Conservation (phyloP, 352 stramenopile genomes). For the Globisporangium alternatum region DNA sequence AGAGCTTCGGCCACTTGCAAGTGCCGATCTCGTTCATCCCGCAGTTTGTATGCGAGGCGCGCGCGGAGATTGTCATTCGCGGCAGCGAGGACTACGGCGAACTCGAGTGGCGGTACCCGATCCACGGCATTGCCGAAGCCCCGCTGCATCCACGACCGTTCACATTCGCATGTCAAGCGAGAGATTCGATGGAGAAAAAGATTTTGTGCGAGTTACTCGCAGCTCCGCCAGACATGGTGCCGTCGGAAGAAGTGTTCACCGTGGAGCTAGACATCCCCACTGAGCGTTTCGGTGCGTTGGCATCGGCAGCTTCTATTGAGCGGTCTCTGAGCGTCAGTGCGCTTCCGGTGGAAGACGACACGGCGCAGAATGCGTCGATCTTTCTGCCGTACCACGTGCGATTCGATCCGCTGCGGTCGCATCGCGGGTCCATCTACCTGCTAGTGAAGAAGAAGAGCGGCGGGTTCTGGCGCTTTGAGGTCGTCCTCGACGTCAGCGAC, state of each 20-base stretch:
- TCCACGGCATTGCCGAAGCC: slow-evolving; percentile 67
- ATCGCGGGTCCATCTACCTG: slow-evolving; percentile 71
- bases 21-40: slow-evolving; percentile 91
- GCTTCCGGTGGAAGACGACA: slow-evolving; percentile 12
- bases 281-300: slow-evolving; percentile 51
- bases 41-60: slow-evolving; percentile 57
- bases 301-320: slow-evolving; percentile 43
- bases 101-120: slow-evolving; percentile 74
- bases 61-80: slow-evolving; percentile 65
- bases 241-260: slow-evolving; percentile 44
- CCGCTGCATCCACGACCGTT: slow-evolving; percentile 58
- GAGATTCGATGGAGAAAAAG: slow-evolving; percentile 62
- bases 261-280: slow-evolving; percentile 64
- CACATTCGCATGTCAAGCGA: slow-evolving; percentile 61
- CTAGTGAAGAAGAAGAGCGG: slow-evolving; percentile 78
- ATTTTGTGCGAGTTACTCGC: slow-evolving; percentile 63
- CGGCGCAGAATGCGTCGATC: not conserved
- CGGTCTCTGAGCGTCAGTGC: slow-evolving; percentile 46
- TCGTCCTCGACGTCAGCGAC: slow-evolving; percentile 77
- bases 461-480: slow-evolving; percentile 85
- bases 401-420: slow-evolving; percentile 87
- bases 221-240: slow-evolving; percentile 36
- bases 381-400: slow-evolving; percentile 52
- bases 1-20: slow-evolving; percentile 82
- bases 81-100: slow-evolving; percentile 64